phyloP scores from a whole-genome alignment of 305 asterid genomes.

The Fraxinus dipetala region DNA sequence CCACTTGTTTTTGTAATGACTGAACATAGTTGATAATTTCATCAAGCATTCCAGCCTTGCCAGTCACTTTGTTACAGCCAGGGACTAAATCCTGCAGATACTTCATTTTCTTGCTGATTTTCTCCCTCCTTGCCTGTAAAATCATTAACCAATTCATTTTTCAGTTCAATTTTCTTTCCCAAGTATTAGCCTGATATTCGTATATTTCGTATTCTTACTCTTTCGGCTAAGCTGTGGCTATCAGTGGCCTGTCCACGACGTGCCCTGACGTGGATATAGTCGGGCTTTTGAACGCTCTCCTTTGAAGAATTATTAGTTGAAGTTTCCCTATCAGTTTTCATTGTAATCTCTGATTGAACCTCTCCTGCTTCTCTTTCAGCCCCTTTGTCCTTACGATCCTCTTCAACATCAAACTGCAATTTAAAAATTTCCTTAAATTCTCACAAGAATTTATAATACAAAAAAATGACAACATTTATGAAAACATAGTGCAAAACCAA shows the following conservation, averaged over 20 bases:
- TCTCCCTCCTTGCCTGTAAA: conserved; percentile 73
- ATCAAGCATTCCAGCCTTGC: conserved; percentile 80
- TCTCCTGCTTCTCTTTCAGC: conserved; percentile 40
- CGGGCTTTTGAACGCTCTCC: conserved; percentile 42
- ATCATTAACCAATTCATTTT: neutral
- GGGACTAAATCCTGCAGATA: conserved; percentile 79
- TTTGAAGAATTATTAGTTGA: conserved; percentile 39
- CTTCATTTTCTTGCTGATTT: conserved; percentile 73
- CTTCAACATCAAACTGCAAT: conserved; percentile 46
- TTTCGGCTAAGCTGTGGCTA: conserved; percentile 84
- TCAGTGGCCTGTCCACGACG: conserved; percentile 88
- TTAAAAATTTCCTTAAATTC: neutral
- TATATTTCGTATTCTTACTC: conserved; percentile 37
- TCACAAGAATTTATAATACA: neutral
- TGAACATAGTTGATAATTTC: conserved; percentile 81
- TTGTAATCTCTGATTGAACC: conserved; percentile 46
- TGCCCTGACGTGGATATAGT: conserved; percentile 74
- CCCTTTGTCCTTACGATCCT: conserved; percentile 23
- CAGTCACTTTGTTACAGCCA: conserved; percentile 67
- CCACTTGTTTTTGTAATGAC: conserved; percentile 75
- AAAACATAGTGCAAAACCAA: neutral
- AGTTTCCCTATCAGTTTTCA: conserved; percentile 42
- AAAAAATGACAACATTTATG: neutral
- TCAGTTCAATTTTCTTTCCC: neutral
- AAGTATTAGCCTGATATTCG: neutral